Conservation (phyloP, 2,329 filamentous ascomycete species). For the Beauveria australis region DNA sequence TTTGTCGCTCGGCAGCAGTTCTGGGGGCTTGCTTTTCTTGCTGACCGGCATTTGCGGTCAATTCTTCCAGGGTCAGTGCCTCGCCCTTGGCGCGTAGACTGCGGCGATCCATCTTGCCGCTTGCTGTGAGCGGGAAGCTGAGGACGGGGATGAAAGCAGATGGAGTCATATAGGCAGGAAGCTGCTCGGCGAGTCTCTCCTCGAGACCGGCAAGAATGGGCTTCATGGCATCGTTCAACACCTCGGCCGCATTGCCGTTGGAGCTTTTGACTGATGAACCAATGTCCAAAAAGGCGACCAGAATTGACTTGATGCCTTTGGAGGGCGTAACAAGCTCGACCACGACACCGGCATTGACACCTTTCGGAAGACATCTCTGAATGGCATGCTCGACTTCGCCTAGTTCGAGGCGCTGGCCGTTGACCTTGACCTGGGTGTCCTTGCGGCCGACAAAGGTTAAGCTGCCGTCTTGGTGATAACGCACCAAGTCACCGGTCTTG, state of each 20-base stretch:
- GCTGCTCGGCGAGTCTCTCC: slow-evolving; percentile 6
- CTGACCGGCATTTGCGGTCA: slow-evolving; percentile 1
- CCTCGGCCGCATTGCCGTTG: not conserved
- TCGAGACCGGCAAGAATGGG: not conserved
- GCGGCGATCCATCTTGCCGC: slow-evolving; percentile 11
- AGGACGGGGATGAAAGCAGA: slow-evolving; percentile 12
- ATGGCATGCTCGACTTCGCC: slow-evolving; percentile 16
- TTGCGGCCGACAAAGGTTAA: slow-evolving; percentile 40
- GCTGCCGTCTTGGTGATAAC: slow-evolving; percentile 25
- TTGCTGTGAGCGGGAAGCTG: not conserved
- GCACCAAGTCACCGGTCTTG: slow-evolving; percentile 25
- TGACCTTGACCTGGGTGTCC: slow-evolving; percentile 47
- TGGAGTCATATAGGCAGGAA: slow-evolving; percentile 16
- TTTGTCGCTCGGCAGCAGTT: slow-evolving; percentile 11
- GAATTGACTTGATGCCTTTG: slow-evolving; percentile 2
- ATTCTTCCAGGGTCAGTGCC: slow-evolving; percentile 3
- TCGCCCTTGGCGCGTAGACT: slow-evolving; percentile 8
- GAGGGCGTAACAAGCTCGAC: slow-evolving; percentile 11
- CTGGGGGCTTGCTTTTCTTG: not conserved
- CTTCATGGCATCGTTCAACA: not conserved
- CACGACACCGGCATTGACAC: not conserved
- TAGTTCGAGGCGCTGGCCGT: slow-evolving; percentile 44
- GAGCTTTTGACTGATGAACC: not conserved
- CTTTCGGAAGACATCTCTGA: not conserved
- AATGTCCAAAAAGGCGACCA: slow-evolving; percentile 12